Base-by-base conservation (phyloP, 148 eudicot genomes). In the Nepenthes mirabilis region DNA sequence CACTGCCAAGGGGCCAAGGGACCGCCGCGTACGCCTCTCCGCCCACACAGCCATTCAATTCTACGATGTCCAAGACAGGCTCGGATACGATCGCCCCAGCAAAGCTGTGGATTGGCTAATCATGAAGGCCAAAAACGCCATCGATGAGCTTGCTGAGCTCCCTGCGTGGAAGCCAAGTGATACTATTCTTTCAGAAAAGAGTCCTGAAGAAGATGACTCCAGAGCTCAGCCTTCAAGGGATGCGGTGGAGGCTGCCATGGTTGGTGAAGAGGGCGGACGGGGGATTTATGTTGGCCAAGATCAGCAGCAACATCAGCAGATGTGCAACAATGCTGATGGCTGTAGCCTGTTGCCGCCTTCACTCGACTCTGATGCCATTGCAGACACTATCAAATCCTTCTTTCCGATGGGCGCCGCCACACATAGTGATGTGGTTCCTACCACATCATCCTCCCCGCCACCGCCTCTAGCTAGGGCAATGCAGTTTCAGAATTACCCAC, bases 41-140 rank as follows among this genome's bases (percentile, higher is more conserved):
- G 97, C 97, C 8, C 84, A 90, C 73, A 90, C 97, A 0, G 97
- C 97, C 8, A 90, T 90, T 43, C 94, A 90, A 34, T 90, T 90
- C 67, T 90, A 90, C 67, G 97, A 90, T 65, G 90, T 90, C 2
- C 97, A 90, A 32, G 97, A 90, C 52, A 68, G 97, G 5, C 78
- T 90, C 9, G 97, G 97, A 33, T 90, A 82, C 51, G 97, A 90
- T 65, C 71, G 97, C 1, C 97, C 97, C 45, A 90, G 97, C 47
- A 90, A 89, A 57, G 97, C 97, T 2, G 94, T 90, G 12, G 97
- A 90, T 64, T 90, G 97, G 97, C 79, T 90, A 62, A 90, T 90
- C 47, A 83, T 76, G 14, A 90, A 90, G 62, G 97, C 97, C 11
- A 83, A 81, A 43, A 10, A 80, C 56, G 80, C 97, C 57, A 90